Percentiles rank a stretch among this genome's conserved stretches.
Conservation (phyloP, 1,284 basidiomycete species). For the Ceratorhiza oryzae-sativae region DNA sequence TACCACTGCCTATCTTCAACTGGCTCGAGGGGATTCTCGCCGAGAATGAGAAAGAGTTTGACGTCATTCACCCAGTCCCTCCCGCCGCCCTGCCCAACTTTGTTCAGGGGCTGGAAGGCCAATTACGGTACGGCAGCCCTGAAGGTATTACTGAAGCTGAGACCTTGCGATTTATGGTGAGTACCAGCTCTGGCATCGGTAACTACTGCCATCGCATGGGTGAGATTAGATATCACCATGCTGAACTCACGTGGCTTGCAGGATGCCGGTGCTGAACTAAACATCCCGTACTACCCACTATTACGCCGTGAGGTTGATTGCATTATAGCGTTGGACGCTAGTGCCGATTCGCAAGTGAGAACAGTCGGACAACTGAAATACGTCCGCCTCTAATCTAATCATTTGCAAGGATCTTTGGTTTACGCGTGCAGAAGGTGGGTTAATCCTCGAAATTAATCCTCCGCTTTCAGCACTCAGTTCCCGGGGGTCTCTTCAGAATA, state of each 20-base stretch:
- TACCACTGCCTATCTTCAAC: slow-evolving; percentile 51
- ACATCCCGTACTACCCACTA: slow-evolving; percentile 55
- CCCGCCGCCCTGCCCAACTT: slow-evolving; percentile 55
- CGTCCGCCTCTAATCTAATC: background rate
- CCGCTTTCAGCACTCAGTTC: background rate
- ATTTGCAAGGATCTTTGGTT: slow-evolving; percentile 53
- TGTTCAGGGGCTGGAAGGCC: slow-evolving; percentile 52
- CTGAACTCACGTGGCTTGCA: slow-evolving; percentile 37
- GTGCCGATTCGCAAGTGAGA: slow-evolving; percentile 53
- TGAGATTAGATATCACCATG: slow-evolving; percentile 5
- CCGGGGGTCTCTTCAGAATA: slow-evolving; percentile 47
- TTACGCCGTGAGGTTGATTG: slow-evolving; percentile 54
- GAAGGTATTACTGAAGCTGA: slow-evolving; percentile 50
- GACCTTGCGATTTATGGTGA: slow-evolving; percentile 54
- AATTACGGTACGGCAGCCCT: slow-evolving; percentile 51
- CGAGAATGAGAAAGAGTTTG: slow-evolving; percentile 51
- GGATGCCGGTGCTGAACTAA: slow-evolving; percentile 55
- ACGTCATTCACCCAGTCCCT: slow-evolving; percentile 54
- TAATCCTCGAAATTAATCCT: background rate
- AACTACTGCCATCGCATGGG: slow-evolving; percentile 4
- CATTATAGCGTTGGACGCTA: slow-evolving; percentile 55
- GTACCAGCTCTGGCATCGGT: slow-evolving; percentile 31
- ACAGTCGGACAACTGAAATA: background rate
- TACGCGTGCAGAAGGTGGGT: slow-evolving; percentile 52
- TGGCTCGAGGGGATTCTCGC: slow-evolving; percentile 52